Conservation (phyloP, 306 rosid species). For the Lagenaria siceraria region DNA sequence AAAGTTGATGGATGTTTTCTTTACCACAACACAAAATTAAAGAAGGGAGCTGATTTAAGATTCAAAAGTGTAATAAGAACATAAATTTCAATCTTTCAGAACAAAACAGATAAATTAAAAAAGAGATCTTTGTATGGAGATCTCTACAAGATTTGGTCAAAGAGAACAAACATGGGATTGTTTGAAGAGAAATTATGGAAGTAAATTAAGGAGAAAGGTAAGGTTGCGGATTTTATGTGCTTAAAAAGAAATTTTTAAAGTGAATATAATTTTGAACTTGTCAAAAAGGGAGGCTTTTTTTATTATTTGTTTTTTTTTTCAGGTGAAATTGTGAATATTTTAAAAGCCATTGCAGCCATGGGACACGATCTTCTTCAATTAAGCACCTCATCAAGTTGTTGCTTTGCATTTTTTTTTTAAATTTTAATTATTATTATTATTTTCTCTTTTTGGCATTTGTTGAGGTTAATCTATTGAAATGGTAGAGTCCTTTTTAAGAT, state of each 20-base stretch:
- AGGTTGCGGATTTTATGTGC: background rate
- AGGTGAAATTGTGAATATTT: background rate
- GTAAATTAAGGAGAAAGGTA: background rate
- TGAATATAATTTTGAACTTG: background rate
- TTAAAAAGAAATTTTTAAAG: background rate
- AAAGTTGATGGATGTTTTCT: background rate
- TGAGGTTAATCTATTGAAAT: background rate
- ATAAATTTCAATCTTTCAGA: background rate
- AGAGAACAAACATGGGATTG: background rate
- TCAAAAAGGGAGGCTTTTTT: background rate
- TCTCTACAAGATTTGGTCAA: background rate
- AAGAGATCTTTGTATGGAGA: background rate
- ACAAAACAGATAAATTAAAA: background rate
- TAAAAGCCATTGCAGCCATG: slow-evolving; percentile 1
- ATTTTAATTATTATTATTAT: background rate
- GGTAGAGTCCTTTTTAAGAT: background rate
- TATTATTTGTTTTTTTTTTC: background rate
- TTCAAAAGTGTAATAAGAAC: background rate
- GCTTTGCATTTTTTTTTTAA: background rate
- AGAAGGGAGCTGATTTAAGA: background rate
- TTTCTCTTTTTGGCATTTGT: background rate
- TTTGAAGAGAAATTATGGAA: slow-evolving; percentile 3
- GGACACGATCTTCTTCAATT: background rate
- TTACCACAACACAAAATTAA: background rate
- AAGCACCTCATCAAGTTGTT: background rate